Evolutionary conservation across 768 basidiomycete species (phyloP).

Genomic region (Leucocoprinus birnbaumii): DNA sequence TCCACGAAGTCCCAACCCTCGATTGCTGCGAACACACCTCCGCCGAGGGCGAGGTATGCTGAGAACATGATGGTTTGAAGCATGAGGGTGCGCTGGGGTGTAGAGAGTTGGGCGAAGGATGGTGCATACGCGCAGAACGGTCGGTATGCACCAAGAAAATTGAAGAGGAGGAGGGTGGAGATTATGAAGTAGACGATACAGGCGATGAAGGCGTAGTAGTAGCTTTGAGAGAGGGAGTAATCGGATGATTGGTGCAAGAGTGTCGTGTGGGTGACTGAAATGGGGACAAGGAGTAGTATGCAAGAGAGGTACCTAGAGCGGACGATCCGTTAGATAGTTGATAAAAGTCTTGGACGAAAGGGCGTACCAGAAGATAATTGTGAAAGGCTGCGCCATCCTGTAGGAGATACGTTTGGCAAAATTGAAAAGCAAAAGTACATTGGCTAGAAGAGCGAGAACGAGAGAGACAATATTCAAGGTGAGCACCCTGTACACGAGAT

Average conservation of each 20-base stretch:
- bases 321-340: not conserved
- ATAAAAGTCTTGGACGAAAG: not conserved
- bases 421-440: constrained; percentile 33
- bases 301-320: constrained; percentile 31
- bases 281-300: constrained; percentile 30
- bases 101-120: constrained; percentile 31
- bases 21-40: constrained; percentile 30
- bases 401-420: constrained; percentile 35
- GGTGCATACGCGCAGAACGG: constrained; percentile 31
- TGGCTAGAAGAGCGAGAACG: constrained; percentile 29
- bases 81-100: constrained; percentile 40
- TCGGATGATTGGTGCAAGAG: constrained; percentile 11
- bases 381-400: constrained; percentile 30
- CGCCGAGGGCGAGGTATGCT: constrained; percentile 35
- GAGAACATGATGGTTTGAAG: constrained; percentile 38
- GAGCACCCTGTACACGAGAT: constrained; percentile 23
- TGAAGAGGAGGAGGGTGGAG: constrained; percentile 26
- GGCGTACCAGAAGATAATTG: constrained; percentile 34
- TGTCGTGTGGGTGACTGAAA: constrained; percentile 23
- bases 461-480: constrained; percentile 30
- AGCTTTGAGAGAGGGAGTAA: constrained; percentile 30
- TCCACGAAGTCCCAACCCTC: constrained; percentile 37
- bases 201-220: constrained; percentile 36
- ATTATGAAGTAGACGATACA: constrained; percentile 25
- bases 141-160: constrained; percentile 23